Base-by-base conservation (phyloP, 768 basidiomycete species). In the Mrakia gelida region DNA sequence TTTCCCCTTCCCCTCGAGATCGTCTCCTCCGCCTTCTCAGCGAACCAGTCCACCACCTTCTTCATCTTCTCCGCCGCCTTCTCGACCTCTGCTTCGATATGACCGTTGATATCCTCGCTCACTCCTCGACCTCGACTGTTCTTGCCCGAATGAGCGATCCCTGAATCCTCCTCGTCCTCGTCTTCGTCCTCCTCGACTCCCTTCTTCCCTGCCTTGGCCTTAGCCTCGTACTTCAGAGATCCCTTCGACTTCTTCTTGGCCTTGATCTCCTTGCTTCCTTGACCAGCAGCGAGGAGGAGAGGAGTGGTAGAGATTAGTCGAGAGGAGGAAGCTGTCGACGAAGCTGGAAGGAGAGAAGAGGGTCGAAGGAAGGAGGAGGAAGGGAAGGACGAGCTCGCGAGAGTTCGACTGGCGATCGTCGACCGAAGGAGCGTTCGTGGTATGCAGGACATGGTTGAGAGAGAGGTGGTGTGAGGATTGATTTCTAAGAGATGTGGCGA, bases 231-330 rank as follows among this genome's bases (percentile, higher is more conserved):
- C 61, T 73, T 78, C 9, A 77, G 16, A 21, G 34, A 23, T 26
- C 43, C 63, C 62, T 78, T 73, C 28, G 71, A 30, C 63, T 72
- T 56, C 63, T 78, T 78, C 77, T 78, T 78, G 77, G n/a, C 59
- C 73, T 78, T 78, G 62, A 67, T 0, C 30, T 78, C 77, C 38
- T 59, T 54, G 34, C 41, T 32, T 28, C 77, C 77, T 26, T 74
- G 72, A n/a, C 77, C 77, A 30, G 72, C 45, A n/a, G 72, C 77
- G 18, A 10, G 15, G 34, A 73, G 72, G 9, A 18, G 6, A n/a
- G 72, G 49, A 16, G 62, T 49, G 30, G 49, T 54, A 1, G 71
- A 54, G 52, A 78, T 32, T 18, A 32, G 43, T 34, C 76, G 76
- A 38, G 62, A 26, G 30, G 61, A 49, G 61, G 43, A 52, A 4